phyloP scores from a whole-genome alignment of 257 asterid species.

The Salvia hispanica region DNA sequence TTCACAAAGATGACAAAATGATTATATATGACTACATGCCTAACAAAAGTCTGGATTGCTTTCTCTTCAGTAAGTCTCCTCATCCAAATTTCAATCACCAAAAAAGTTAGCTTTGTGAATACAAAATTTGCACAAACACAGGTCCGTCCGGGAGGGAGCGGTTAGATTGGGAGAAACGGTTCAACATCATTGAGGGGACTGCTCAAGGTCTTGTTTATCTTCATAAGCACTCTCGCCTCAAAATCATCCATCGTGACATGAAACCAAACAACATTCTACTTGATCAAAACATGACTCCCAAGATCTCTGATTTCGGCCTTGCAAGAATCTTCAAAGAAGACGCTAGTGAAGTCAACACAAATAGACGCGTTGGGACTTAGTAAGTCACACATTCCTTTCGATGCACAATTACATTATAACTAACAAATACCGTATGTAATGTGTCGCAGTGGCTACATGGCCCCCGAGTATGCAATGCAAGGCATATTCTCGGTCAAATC shows the following conservation, averaged over 20 bases:
- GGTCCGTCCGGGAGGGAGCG: slow-evolving; percentile 36
- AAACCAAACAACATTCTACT: slow-evolving; percentile 62
- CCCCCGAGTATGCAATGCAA: slow-evolving; percentile 67
- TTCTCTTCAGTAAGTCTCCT: slow-evolving; percentile 45
- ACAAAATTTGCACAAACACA: slow-evolving; percentile 1
- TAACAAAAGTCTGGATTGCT: slow-evolving; percentile 66
- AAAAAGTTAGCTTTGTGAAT: not conserved
- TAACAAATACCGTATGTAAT: no score
- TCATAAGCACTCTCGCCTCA: slow-evolving; percentile 61
- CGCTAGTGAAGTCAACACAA: slow-evolving; percentile 48
- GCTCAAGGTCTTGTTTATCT: slow-evolving; percentile 56
- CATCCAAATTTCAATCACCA: slow-evolving; percentile 19
- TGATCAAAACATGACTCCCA: slow-evolving; percentile 61
- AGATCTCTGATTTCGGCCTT: slow-evolving; percentile 71
- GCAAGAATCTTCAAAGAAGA: slow-evolving; percentile 58
- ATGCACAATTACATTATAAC: no score
- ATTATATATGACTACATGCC: slow-evolving; percentile 64
- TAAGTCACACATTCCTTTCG: slow-evolving; percentile 29
- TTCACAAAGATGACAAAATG: slow-evolving; percentile 59
- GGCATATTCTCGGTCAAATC: slow-evolving; percentile 68
- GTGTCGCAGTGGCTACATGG: slow-evolving; percentile 57
- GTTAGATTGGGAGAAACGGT: slow-evolving; percentile 35
- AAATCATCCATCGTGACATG: slow-evolving; percentile 61
- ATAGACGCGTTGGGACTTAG: slow-evolving; percentile 60
- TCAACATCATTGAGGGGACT: no score